Evolutionary conservation across 2,329 filamentous ascomycete species (phyloP), one percentile per base, ranked within the genome.

Genomic region (Fusarium piperis): DNA sequence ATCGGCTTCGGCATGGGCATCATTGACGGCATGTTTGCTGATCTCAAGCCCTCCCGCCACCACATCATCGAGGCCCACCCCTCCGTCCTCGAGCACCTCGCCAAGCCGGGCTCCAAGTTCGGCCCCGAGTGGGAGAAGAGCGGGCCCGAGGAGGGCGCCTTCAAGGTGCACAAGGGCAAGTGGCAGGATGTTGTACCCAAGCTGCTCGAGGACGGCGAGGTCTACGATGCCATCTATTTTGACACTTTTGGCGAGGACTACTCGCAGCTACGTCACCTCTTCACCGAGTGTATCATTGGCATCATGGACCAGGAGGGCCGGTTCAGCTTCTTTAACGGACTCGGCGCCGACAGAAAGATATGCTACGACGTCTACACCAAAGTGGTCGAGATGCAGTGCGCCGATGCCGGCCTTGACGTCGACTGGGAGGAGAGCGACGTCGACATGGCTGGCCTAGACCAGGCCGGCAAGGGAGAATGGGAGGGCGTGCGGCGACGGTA

Each of bases 241-340:
- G 96, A 99, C 79, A 99, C 96, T 0, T 98, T 98, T 80, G 96
- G 94, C 8, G 96, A 99, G 83, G 93, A 96, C 71, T 99, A 98
- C 81, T 85, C 86, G 3, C 93, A 95, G 79, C 89, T 98, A 30
- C 92, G 92, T 52, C 86, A 91, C 66, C 98, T 98, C 84, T 97
- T 98, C 79, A 92, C 89, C 3, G 96, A 98, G 80, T 90, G 92
- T 74, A 91, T 98, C 12, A 93, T 96, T 33, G 92, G 90, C 0
- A 81, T 98, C 60, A 84, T 99, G 51, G 91, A 93, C 73, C 85
- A 87, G 23, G 82, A 88, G 5, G 93, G 95, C 66, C 88, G 91
- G 10, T 97, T 97, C 79, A 91, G 95, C 71, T 97, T 95, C 81
- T 94, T 97, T 79, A 94, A 97, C 77, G 94, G 96, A 0, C 90